Evolutionary conservation across 2,329 filamentous ascomycete species (phyloP).

Genomic region (Monilinia fructigena): DNA sequence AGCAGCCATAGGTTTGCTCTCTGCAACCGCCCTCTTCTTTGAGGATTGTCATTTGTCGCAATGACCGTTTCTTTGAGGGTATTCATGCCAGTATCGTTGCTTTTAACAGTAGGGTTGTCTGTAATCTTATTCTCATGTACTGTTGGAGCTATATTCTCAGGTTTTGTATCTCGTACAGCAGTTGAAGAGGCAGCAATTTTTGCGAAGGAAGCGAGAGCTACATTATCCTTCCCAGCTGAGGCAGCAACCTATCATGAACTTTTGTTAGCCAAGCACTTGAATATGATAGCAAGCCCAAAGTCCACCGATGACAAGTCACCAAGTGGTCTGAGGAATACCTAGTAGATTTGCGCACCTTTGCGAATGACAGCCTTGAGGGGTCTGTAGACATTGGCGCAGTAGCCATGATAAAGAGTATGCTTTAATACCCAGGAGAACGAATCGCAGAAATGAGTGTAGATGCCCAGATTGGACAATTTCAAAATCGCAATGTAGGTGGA

Average conservation of each 20-base stretch:
- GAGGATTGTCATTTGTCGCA: conserved; percentile 8
- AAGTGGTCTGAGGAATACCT: conserved; percentile 8
- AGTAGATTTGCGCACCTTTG: conserved; percentile 59
- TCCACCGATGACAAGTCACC: conserved; percentile 10
- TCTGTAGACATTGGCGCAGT: conserved; percentile 49
- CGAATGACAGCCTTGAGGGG: conserved; percentile 66
- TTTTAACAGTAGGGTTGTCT: conserved; percentile 23
- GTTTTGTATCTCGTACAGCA: conserved; percentile 37
- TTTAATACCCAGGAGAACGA: conserved; percentile 24
- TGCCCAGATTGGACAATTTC: conserved; percentile 37
- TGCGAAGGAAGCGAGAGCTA: conserved; percentile 38
- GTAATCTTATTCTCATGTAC: conserved; percentile 22
- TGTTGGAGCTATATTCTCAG: conserved; percentile 32
- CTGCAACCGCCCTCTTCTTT: conserved; percentile 5
- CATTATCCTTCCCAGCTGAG: conserved; percentile 45
- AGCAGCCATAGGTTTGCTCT: conserved; percentile 12
- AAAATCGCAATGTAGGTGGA: conserved; percentile 38
- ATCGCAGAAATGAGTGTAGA: conserved; percentile 36
- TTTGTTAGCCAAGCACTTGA: conserved; percentile 4
- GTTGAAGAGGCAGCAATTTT: conserved; percentile 35
- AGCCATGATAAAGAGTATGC: conserved; percentile 44
- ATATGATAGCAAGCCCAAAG: conserved; percentile 1
- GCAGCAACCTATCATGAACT: conserved; percentile 48
- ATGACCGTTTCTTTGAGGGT: conserved; percentile 33
- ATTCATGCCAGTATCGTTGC: conserved; percentile 17